Conservation (phyloP, 2,329 filamentous ascomycete species). For the Colletotrichum cordylinicola region DNA sequence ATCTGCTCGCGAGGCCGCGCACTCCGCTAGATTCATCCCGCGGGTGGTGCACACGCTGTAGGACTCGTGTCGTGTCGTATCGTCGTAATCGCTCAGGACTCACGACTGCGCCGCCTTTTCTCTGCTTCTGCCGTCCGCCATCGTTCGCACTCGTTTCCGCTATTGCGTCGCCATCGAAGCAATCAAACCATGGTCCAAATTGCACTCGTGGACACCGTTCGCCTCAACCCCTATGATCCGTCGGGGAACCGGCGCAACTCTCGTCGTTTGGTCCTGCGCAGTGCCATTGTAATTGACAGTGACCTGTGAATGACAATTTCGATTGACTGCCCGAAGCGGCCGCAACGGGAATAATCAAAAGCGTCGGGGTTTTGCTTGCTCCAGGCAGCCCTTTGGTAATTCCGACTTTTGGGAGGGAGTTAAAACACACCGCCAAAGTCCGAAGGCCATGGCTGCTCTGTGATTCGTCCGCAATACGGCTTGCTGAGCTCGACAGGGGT, state of each 20-base stretch:
- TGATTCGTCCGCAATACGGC: slow-evolving; percentile 17
- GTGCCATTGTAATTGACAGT: background rate
- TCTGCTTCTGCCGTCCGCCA: background rate
- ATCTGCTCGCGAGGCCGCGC: slow-evolving; percentile 8
- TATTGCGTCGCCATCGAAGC: background rate
- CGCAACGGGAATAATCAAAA: background rate
- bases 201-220: background rate
- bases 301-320: background rate
- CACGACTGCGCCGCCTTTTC: background rate
- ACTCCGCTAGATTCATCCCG: background rate
- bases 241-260: background rate
- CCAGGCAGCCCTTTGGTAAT: slow-evolving; percentile 16
- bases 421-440: slow-evolving; percentile 22
- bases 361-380: slow-evolving; percentile 9
- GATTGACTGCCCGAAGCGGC: background rate
- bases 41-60: background rate
- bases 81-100: slow-evolving; percentile 9
- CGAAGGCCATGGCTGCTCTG: background rate
- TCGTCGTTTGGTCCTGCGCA: background rate
- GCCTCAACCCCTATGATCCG: background rate
- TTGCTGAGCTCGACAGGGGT: background rate
- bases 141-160: slow-evolving; percentile 2
- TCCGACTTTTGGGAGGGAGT: background rate
- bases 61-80: slow-evolving; percentile 16
- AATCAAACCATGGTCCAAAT: background rate